Percentiles rank a stretch among this genome's conserved stretches.
phyloP scores from a whole-genome alignment of 2,329 filamentous ascomycete species.

The Colletotrichum sublineola region DNA sequence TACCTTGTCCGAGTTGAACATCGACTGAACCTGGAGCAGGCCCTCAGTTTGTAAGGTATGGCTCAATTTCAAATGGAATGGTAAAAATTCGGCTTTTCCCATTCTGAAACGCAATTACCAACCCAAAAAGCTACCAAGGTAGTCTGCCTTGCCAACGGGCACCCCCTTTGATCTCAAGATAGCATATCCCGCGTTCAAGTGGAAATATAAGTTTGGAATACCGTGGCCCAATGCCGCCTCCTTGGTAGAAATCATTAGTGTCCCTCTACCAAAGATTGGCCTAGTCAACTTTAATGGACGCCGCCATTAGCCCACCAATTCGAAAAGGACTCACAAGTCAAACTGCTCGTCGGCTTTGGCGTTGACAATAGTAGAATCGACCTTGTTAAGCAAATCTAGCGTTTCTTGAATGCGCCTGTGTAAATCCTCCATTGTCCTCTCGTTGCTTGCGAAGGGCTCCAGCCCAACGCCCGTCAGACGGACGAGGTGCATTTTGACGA shows the following conservation, averaged over 20 bases:
- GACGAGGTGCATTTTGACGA: constrained; percentile 47
- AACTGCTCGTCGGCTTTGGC: constrained; percentile 45
- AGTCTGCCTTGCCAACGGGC: constrained; percentile 70
- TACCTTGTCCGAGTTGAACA: too few species aligned
- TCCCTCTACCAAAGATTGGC: constrained; percentile 30
- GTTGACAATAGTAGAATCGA: constrained; percentile 47
- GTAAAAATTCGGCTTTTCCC: too few species aligned
- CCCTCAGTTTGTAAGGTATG: not conserved
- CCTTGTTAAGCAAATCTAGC: constrained; percentile 47
- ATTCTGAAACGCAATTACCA: not conserved
- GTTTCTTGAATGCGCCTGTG: constrained; percentile 47
- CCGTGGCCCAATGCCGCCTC: constrained; percentile 60
- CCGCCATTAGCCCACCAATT: too few species aligned
- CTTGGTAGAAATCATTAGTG: constrained; percentile 42
- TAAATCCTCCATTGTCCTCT: constrained; percentile 52
- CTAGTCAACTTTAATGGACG: constrained; percentile 10
- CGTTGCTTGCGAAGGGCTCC: constrained; percentile 47
- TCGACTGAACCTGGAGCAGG: rapidly evolving
- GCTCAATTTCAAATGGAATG: not conserved
- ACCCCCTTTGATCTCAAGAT: constrained; percentile 70
- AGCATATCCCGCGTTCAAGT: constrained; percentile 67
- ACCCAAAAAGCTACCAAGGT: constrained; percentile 49
- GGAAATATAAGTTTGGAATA: constrained; percentile 73
- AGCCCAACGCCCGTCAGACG: constrained; percentile 46
- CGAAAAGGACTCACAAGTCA: constrained; percentile 45